Percentiles rank a stretch among this genome's conserved stretches.
Conservation (phyloP, 331 rosid genomes). For the Ulmus americana region DNA sequence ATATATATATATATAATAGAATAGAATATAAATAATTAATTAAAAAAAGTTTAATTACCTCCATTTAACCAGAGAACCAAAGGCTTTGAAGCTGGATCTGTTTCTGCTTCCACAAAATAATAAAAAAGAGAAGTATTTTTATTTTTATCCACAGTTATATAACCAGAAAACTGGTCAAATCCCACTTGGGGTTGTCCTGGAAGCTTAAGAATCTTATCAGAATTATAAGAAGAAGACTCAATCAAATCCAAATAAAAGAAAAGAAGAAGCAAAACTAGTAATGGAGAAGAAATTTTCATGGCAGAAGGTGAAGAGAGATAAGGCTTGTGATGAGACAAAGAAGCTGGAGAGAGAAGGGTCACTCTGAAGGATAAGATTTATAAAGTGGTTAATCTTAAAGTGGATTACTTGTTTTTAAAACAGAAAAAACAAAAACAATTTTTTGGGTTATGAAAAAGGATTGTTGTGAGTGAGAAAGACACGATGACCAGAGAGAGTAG, state of each 20-base stretch:
- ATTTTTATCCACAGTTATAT: slow-evolving; percentile 38
- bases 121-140: slow-evolving; percentile 39
- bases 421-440: slow-evolving; percentile 5
- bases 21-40: not conserved
- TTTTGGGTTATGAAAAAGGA: slow-evolving; percentile 54
- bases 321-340: slow-evolving; percentile 9
- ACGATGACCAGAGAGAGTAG: slow-evolving; percentile 22
- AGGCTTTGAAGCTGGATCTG: slow-evolving; percentile 50
- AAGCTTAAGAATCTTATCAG: slow-evolving; percentile 39
- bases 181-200: slow-evolving; percentile 64
- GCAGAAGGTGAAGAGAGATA: slow-evolving; percentile 4
- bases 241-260: slow-evolving; percentile 24
- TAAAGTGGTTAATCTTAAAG: not conserved
- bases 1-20: too few relatives aligned
- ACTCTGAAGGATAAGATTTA: not conserved
- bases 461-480: slow-evolving; percentile 29
- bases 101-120: slow-evolving; percentile 57
- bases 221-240: slow-evolving; percentile 27
- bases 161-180: slow-evolving; percentile 61
- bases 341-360: not conserved
- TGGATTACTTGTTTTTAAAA: too few relatives aligned
- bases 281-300: slow-evolving; percentile 21
- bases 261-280: slow-evolving; percentile 30
- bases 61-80: slow-evolving; percentile 80
- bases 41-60: slow-evolving; percentile 35